Percentiles rank a stretch among this genome's conserved stretches.
Conservation (phyloP, 2,329 filamentous ascomycete genomes). For the Thielaviopsis ethacetica region DNA sequence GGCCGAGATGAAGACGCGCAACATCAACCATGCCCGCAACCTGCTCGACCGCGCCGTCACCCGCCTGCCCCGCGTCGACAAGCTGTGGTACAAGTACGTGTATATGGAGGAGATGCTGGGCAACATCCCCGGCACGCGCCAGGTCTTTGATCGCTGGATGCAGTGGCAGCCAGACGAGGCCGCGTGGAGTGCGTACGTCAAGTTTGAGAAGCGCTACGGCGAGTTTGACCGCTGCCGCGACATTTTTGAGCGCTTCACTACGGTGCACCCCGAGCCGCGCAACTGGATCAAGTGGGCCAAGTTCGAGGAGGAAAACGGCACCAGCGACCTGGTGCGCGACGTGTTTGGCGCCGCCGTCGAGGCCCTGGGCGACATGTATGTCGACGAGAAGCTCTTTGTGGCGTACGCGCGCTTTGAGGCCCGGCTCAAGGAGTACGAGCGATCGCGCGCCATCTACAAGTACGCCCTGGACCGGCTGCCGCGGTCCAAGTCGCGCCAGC, state of each 20-base stretch:
- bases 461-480: conserved; percentile 87
- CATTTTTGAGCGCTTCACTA: conserved; percentile 79
- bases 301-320: conserved; percentile 92
- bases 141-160: conserved; percentile 97
- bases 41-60: conserved; percentile 89
- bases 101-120: conserved; percentile 98
- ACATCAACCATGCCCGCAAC: conserved; percentile 94
- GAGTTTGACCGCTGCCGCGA: conserved; percentile 81
- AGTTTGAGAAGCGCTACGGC: conserved; percentile 86
- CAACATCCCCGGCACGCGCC: conserved; percentile 78
- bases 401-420: conserved; percentile 91
- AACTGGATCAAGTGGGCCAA: conserved; percentile 99
- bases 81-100: conserved; percentile 98
- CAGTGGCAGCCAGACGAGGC: conserved; percentile 94
- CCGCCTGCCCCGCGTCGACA: conserved; percentile 77
- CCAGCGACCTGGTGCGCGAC: conserved; percentile 77
- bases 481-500: conserved; percentile 62
- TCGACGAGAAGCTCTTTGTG: conserved; percentile 91
- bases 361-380: conserved; percentile 80
- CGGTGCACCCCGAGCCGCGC: conserved; percentile 81
- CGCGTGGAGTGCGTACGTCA: conserved; percentile 92
- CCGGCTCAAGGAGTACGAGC: conserved; percentile 88
- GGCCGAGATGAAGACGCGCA: conserved; percentile 80
- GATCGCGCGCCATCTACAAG: conserved; percentile 88
- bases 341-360: conserved; percentile 84